Conservation (phyloP, 805 yeast genomes). For the Kockiozyma suomiensis region DNA sequence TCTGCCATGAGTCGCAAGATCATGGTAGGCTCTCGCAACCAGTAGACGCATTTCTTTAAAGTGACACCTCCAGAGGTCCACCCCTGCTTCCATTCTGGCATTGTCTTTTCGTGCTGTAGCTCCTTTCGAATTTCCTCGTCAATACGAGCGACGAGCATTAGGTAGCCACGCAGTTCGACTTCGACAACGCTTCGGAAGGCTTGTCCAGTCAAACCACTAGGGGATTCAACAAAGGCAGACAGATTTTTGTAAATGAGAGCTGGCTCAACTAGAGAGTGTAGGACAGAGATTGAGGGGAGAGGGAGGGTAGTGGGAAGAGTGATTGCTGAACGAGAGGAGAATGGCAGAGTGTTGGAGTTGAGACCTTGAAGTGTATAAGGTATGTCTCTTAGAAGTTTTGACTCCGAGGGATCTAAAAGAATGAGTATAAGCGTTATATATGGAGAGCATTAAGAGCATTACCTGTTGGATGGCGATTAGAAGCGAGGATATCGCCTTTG, state of each 20-base stretch:
- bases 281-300: slow-evolving; percentile 57
- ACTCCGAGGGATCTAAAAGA: slow-evolving; percentile 32
- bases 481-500: slow-evolving; percentile 25
- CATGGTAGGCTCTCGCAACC: slow-evolving; percentile 55
- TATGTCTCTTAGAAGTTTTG: slow-evolving; percentile 35
- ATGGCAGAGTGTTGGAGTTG: slow-evolving; percentile 33
- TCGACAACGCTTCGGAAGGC: slow-evolving; percentile 59
- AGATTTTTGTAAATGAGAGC: slow-evolving; percentile 65
- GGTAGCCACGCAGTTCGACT: slow-evolving; percentile 49
- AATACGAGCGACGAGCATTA: slow-evolving; percentile 49
- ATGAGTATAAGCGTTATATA: background rate
- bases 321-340: slow-evolving; percentile 7
- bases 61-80: slow-evolving; percentile 38
- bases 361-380: slow-evolving; percentile 44
- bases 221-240: slow-evolving; percentile 41
- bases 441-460: background rate
- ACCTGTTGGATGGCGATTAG: slow-evolving; percentile 20
- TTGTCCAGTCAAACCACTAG: slow-evolving; percentile 58
- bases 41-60: slow-evolving; percentile 44
- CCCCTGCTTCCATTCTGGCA: slow-evolving; percentile 20
- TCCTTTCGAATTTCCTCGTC: slow-evolving; percentile 45
- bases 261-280: slow-evolving; percentile 66
- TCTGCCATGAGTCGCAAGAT: slow-evolving; percentile 60
- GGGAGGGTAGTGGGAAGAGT: slow-evolving; percentile 57
- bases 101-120: slow-evolving; percentile 42